Evolutionary conservation across 805 yeast species (phyloP), one percentile per base, ranked within the genome.

Genomic region (Lachancea thermotolerans): DNA sequence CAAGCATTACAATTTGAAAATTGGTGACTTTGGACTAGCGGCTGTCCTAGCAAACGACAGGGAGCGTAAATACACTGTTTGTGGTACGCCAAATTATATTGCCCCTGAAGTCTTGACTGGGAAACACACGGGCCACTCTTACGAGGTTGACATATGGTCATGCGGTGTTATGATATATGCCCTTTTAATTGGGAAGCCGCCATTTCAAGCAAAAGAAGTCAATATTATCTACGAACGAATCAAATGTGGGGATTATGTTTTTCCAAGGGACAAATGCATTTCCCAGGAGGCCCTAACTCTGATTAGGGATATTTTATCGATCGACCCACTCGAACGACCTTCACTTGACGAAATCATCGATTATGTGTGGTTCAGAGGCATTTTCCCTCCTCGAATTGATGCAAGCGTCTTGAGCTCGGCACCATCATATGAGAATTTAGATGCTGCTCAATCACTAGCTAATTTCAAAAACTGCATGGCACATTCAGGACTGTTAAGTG

Each of bases 11-110:
- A 87, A 89, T 65, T 75, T 91, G 59, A 93, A 93, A 64, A 85
- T 93, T 50, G 99, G 99, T 52, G 99, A 93, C 66, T 93, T 93
- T 69, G 99, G 99, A 29, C 75, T 93, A 49, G 99, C 99, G n/a
- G 89, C 97, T 1, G 84, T 87, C n/a, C 74, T 93, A 50, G 85
- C 84, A 36, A 71, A 78, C 17, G 71, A 75, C 28, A 75, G 75
- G 47, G 86, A 86, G 41, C 80, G 91, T 53, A 88, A 91, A 59
- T 85, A 82, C 62, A 91, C 99, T 37, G 87, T 93, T 45, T 93
- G 99, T 67, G 99, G 99, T 44, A 93, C 99, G 18, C 99, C 99
- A 49, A 93, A 93, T 68, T 93, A 93, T 64, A 93, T 93, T 61
- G 97, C 99, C 1, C 99, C 99, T 7, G 99, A 93, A 70, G 95